These are phyloP conservation scores for Tolypocladium endophyticum DNA, from an alignment of 2,329 filamentous ascomycete genomes.

Conservation along the genomic window DNA sequence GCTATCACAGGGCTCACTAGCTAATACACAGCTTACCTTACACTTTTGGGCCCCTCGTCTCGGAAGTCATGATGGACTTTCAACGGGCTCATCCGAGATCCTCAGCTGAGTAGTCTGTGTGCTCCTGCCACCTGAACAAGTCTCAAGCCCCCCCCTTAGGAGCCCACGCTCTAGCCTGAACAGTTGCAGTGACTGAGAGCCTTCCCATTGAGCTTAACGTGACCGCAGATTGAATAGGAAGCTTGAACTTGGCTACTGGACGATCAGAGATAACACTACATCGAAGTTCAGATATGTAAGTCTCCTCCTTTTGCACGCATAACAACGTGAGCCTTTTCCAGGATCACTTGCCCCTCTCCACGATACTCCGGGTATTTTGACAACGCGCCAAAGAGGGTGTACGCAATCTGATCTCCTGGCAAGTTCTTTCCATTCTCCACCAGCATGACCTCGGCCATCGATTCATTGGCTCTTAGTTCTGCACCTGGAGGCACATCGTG, in stretches of 20 bases:
- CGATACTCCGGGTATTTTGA: not conserved
- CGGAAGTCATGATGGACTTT: not conserved
- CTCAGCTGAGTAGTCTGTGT: no score
- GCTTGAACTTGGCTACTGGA: no score
- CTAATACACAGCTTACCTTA: not conserved
- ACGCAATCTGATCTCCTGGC: not conserved
- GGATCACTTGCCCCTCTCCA: not conserved
- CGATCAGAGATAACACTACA: not conserved
- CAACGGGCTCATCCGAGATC: no score
- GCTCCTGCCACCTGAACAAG: no score
- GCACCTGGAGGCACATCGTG: not conserved
- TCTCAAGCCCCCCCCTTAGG: no score
- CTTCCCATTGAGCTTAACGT: no score
- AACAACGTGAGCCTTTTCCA: not conserved
- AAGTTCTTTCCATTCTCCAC: not conserved
- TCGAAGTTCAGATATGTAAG: not conserved
- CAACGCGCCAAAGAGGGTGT: not conserved
- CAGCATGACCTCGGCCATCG: not conserved
- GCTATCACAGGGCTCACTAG: not conserved
- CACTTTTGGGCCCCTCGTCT: not conserved
- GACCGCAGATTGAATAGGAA: no score
- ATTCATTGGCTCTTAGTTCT: not conserved
- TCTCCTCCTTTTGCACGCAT: not conserved
- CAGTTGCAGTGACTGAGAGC: no score
- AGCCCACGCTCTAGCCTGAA: no score